Evolutionary conservation across 140 eudicot genomes (phyloP).

Genomic region (Erigeron philadelphicus): DNA sequence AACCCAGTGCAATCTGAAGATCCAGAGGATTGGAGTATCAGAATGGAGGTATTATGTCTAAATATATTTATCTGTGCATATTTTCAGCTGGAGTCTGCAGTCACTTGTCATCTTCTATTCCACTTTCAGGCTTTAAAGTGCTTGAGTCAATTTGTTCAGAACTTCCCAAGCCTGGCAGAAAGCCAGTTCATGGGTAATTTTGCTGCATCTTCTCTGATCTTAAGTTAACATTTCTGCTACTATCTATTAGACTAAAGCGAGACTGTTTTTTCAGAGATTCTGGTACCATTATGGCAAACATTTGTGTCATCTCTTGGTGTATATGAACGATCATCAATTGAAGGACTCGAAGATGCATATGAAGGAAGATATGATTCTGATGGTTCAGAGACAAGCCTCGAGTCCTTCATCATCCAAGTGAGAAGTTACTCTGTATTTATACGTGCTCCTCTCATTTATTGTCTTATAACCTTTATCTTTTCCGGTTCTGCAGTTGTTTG

Average conservation of each 20-base stretch:
- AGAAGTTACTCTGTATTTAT: slow-evolving; percentile 10
- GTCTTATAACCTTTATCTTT: slow-evolving; percentile 12
- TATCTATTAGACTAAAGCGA: slow-evolving; percentile 2
- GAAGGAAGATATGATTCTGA: slow-evolving; percentile 98
- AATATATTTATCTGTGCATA: slow-evolving; percentile 12
- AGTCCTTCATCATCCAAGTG: slow-evolving; percentile 87
- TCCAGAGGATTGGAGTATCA: slow-evolving; percentile 97
- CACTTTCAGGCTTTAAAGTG: slow-evolving; percentile 80
- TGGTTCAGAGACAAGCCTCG: slow-evolving; percentile 93
- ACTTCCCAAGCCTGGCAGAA: slow-evolving; percentile 67
- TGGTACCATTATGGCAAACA: slow-evolving; percentile 92
- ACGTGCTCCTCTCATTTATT: background rate
- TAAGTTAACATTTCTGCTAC: slow-evolving; percentile 17
- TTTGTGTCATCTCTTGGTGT: slow-evolving; percentile 76
- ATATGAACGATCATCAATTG: slow-evolving; percentile 70
- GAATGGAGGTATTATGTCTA: slow-evolving; percentile 72
- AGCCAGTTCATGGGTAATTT: slow-evolving; percentile 60
- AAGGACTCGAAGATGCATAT: slow-evolving; percentile 81
- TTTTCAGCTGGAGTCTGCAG: slow-evolving; percentile 7
- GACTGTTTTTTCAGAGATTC: slow-evolving; percentile 45
- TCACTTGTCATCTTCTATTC: slow-evolving; percentile 13
- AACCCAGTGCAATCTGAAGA: slow-evolving; percentile 84
- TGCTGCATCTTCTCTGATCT: background rate
- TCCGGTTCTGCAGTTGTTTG: slow-evolving; percentile 63
- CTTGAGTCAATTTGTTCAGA: slow-evolving; percentile 78